Conservation (phyloP, 345 rosid species). For the Ailanthus altissimus region DNA sequence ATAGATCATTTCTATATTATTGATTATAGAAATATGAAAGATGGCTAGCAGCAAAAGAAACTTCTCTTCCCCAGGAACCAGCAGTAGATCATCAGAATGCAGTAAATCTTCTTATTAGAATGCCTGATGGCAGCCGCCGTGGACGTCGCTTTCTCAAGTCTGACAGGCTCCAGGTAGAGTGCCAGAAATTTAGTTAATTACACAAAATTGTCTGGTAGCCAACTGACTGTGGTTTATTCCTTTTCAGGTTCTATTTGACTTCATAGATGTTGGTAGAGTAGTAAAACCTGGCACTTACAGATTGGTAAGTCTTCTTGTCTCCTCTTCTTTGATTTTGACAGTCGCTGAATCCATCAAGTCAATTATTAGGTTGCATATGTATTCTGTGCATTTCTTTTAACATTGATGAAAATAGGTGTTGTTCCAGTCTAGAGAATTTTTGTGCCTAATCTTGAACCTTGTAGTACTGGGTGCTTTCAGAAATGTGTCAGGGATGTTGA, state of each 20-base stretch:
- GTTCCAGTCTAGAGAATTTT: not conserved
- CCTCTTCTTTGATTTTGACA: not conserved
- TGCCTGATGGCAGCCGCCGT: conserved; percentile 85
- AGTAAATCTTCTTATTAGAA: conserved; percentile 60
- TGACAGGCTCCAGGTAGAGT: conserved; percentile 73
- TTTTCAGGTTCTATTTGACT: conserved; percentile 68
- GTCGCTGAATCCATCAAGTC: not conserved
- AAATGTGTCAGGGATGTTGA: not conserved
- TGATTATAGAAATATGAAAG: conserved; percentile 47
- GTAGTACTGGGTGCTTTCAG: not conserved
- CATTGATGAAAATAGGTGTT: not conserved
- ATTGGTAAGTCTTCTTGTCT: conserved; percentile 52
- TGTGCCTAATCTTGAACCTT: not conserved
- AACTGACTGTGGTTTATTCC: conserved; percentile 29
- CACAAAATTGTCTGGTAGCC: not conserved
- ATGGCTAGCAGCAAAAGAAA: conserved; percentile 37
- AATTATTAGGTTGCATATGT: not conserved
- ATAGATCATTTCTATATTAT: conserved; percentile 15
- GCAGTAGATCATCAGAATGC: conserved; percentile 54
- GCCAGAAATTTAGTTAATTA: conserved; percentile 15
- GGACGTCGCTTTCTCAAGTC: conserved; percentile 79
- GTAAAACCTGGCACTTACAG: conserved; percentile 70
- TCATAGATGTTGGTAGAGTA: conserved; percentile 59
- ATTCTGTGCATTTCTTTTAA: not conserved
- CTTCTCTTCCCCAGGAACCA: conserved; percentile 64